A percentile compares a stretch with the other conserved stretches of the same genome.
These are phyloP conservation scores for Cubamyces lactineus DNA, from an alignment of 768 basidiomycete species.

Conservation along the genomic window DNA sequence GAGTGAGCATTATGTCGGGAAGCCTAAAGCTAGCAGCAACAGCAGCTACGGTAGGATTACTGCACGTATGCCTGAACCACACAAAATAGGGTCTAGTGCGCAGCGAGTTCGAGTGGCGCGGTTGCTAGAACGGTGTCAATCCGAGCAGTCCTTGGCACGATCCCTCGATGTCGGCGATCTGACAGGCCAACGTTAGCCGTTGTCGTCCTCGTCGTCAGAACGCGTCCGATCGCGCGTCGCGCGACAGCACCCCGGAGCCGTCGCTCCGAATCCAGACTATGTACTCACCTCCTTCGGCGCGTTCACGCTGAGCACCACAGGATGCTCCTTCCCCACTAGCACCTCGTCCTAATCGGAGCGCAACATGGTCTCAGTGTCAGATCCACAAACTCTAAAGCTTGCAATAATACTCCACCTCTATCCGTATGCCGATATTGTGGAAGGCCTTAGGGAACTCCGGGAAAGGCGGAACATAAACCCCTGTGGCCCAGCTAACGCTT, in stretches of 20 bases:
- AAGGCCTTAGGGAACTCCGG: slow-evolving; percentile 82
- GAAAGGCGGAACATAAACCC: slow-evolving; percentile 86
- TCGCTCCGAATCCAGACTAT: no score
- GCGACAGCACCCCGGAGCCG: no score
- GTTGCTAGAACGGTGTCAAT: slow-evolving; percentile 51
- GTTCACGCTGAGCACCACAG: slow-evolving; percentile 63
- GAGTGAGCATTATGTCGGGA: not conserved
- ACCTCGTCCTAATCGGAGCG: slow-evolving; percentile 62
- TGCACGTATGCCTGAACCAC: not conserved
- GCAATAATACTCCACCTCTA: slow-evolving; percentile 50
- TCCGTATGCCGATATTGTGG: slow-evolving; percentile 89
- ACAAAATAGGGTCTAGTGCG: not conserved
- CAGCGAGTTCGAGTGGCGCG: not conserved
- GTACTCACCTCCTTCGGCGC: slow-evolving; percentile 84
- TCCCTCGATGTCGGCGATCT: slow-evolving; percentile 79
- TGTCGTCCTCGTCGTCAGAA: no score
- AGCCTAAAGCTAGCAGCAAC: no score
- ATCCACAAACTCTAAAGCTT: not conserved
- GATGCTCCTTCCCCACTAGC: slow-evolving; percentile 62
- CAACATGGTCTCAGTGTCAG: not conserved
- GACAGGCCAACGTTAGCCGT: not conserved
- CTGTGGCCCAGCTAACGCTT: slow-evolving; percentile 38
- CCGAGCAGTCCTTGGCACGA: slow-evolving; percentile 75
- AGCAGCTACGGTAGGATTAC: not conserved
- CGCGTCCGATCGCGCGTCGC: no score